Conservation (phyloP, 495 filamentous ascomycete genomes). For the Xylaria acuta region DNA sequence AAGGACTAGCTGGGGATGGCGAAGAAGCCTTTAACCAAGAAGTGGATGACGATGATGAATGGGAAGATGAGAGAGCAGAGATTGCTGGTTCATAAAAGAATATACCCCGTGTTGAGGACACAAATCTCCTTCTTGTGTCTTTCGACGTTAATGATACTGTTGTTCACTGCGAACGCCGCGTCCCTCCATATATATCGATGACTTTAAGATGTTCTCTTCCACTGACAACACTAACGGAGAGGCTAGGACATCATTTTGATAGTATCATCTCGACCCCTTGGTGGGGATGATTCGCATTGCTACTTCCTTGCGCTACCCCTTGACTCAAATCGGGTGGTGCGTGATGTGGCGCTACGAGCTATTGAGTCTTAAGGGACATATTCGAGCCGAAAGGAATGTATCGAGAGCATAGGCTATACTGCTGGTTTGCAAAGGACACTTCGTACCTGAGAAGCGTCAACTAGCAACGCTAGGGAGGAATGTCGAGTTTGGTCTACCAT, state of each 20-base stretch:
- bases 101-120: slow-evolving; percentile 22
- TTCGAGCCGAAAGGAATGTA: not conserved
- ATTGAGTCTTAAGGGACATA: not conserved
- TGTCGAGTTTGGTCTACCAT: not conserved
- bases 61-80: slow-evolving; percentile 59
- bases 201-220: not conserved
- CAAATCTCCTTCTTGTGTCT: not conserved
- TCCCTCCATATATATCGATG: not conserved
- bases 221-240: not conserved
- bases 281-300: not conserved
- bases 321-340: not conserved
- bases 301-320: slow-evolving; percentile 3
- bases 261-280: not conserved
- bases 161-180: too few species aligned
- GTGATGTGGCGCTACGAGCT: not conserved
- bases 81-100: slow-evolving; percentile 39
- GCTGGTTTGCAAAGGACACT: not conserved
- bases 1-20: slow-evolving; percentile 62
- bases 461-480: slow-evolving; percentile 1
- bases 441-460: not conserved
- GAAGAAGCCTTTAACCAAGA: slow-evolving; percentile 63
- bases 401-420: not conserved
- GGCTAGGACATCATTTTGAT: not conserved
- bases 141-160: not conserved
- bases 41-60: slow-evolving; percentile 61